Evolutionary conservation across 2,329 filamentous ascomycete genomes (phyloP).

Genomic region (Calonectria henricotiae): DNA sequence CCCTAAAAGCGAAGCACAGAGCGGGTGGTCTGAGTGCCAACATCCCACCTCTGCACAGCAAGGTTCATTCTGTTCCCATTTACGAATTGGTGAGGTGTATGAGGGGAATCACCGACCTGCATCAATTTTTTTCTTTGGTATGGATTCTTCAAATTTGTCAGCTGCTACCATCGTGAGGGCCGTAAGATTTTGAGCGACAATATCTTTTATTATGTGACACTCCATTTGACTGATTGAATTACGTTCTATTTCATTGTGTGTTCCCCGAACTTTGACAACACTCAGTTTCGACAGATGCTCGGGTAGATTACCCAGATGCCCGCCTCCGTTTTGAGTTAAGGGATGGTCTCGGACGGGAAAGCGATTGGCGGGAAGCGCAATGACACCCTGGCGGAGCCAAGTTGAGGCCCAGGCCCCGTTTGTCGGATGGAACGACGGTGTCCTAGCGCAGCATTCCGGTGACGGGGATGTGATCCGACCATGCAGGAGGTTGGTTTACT

Average conservation of each 20-base stretch:
- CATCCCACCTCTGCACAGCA: too few relatives aligned
- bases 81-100: too few relatives aligned
- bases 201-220: too few relatives aligned
- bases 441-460: slow-evolving; percentile 34
- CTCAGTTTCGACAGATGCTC: slow-evolving; percentile 19
- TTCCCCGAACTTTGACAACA: slow-evolving; percentile 11
- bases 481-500: slow-evolving; percentile 15
- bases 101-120: too few relatives aligned
- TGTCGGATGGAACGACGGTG: slow-evolving; percentile 24
- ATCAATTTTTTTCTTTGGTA: too few relatives aligned
- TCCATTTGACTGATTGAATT: too few relatives aligned
- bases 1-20: too few relatives aligned
- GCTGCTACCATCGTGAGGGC: too few relatives aligned
- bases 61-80: too few relatives aligned
- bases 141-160: too few relatives aligned
- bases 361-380: slow-evolving; percentile 28
- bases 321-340: slow-evolving; percentile 21
- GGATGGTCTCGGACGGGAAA: slow-evolving; percentile 18
- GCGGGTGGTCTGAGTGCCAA: too few relatives aligned
- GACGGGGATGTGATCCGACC: slow-evolving; percentile 36
- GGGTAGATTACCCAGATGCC: slow-evolving; percentile 36
- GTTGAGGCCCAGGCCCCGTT: slow-evolving; percentile 23
- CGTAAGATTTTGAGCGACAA: too few relatives aligned
- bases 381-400: slow-evolving; percentile 19
- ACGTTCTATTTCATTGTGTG: neutral